Conservation (phyloP, 331 rosid genomes). For the Pyracantha coccinea region DNA sequence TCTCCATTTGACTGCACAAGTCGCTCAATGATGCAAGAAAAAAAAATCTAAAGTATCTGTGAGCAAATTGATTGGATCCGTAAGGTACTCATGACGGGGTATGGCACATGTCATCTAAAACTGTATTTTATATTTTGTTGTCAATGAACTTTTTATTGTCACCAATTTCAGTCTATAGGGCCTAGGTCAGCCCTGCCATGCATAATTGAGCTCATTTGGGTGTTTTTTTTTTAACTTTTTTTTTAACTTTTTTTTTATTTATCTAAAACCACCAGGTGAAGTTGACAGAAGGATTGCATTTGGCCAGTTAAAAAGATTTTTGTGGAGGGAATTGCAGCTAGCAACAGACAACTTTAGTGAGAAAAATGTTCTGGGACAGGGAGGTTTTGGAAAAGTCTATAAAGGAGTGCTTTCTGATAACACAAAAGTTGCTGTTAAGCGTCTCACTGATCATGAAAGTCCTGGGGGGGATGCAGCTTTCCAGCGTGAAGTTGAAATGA, state of each 20-base stretch:
- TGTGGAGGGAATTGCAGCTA: constrained; percentile 83
- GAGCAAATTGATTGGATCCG: neutral
- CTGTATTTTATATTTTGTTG: neutral
- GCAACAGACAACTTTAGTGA: constrained; percentile 85
- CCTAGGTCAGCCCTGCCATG: neutral
- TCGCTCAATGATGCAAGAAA: neutral
- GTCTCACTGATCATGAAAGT: constrained; percentile 81
- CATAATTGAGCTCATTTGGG: neutral
- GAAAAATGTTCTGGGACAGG: constrained; percentile 88
- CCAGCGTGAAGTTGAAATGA: constrained; percentile 98
- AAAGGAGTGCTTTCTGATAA: constrained; percentile 79
- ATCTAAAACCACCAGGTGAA: constrained; percentile 44
- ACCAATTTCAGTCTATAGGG: neutral
- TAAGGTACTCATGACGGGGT: neutral
- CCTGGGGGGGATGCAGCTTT: constrained; percentile 94
- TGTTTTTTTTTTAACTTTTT: neutral
- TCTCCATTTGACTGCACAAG: neutral
- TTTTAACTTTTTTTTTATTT: neutral
- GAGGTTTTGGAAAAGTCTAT: constrained; percentile 97
- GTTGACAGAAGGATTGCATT: constrained; percentile 85
- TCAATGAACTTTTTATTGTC: neutral
- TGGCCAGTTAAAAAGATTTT: constrained; percentile 82
- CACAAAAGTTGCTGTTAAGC: constrained; percentile 87
- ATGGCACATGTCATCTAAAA: neutral
- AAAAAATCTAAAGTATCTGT: neutral